Base-by-base conservation (phyloP, 805 yeast genomes). In the Millerozyma miso region DNA sequence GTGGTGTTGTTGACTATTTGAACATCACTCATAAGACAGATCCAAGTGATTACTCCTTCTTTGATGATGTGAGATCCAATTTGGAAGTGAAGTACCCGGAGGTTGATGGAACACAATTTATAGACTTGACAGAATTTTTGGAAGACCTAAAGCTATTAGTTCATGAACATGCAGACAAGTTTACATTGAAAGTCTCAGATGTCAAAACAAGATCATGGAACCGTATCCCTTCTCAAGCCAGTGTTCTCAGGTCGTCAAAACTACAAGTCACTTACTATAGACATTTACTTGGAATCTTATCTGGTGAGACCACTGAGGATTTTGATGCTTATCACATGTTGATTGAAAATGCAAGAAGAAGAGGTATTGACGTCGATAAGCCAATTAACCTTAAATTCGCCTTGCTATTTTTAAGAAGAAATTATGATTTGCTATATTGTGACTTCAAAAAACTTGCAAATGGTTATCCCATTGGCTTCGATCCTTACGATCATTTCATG, bases 1-100 rank as follows among this genome's bases (percentile, higher is more conserved):
- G 86, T 54, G 93, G 90, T 1, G 65, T 84, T 1, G 73, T 83
- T 19, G 90, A 83, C 58, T 74, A 73, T 45, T 45, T 81, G 14
- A 43, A 44, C 34, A 15, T 65, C 1, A 15, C 33, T 3, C 49
- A 60, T 33, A 20, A 23, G 3, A 14, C 43, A 1, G 46, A 54
- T 16, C 37, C 39, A 8, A 7, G 39, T 4, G 59, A 60, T 31
- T 38, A 45, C 14, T 35, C 52, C 1, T 38, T 65, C 35, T 58
- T 64, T 39, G 49, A 54, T 14, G 65, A 60, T 2, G 49, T 66
- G 7, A 47, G 54, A 20, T 39, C 54, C 8, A 36, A 49, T 33
- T 20, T 57, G 5, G 56, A 53, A 8, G 41, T 39, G 8, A 43
- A 45, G 13, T 52, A 43, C 29, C 34, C 41, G 4, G 41, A 47